These are phyloP conservation scores for Cercospora beticola DNA, from an alignment of 2,329 filamentous ascomycete genomes.

Conservation along the genomic window DNA sequence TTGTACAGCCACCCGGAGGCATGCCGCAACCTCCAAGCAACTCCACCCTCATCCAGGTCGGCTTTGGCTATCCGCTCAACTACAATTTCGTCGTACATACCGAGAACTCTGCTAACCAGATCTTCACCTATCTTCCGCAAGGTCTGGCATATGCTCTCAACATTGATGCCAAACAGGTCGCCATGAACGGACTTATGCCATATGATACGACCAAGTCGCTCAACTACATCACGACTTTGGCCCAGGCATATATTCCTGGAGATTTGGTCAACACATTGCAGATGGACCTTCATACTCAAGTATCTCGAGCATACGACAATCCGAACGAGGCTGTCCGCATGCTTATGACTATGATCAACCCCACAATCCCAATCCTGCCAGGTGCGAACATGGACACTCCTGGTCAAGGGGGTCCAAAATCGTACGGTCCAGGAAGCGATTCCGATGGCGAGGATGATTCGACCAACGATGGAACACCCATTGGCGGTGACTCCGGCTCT, in stretches of 20 bases:
- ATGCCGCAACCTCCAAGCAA: constrained; percentile 59
- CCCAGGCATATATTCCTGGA: constrained; percentile 51
- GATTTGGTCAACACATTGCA: constrained; percentile 57
- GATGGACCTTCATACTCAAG: constrained; percentile 68
- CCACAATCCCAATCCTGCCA: constrained; percentile 69
- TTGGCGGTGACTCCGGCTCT: constrained; percentile 51
- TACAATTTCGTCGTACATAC: constrained; percentile 77
- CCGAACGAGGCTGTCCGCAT: constrained; percentile 63
- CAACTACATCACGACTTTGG: constrained; percentile 79
- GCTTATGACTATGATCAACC: constrained; percentile 79
- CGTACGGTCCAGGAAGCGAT: constrained; percentile 41
- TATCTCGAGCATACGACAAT: constrained; percentile 74
- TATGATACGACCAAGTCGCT: constrained; percentile 68
- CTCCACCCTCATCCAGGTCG: constrained; percentile 74
- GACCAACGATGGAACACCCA: constrained; percentile 48
- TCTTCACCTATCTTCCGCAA: constrained; percentile 74
- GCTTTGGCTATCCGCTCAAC: constrained; percentile 77
- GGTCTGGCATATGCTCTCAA: constrained; percentile 67
- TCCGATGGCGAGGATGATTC: constrained; percentile 31
- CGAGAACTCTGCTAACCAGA: constrained; percentile 73
- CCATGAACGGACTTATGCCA: constrained; percentile 71
- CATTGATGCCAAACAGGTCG: constrained; percentile 52
- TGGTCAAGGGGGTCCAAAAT: constrained; percentile 40
- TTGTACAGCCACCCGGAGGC: constrained; percentile 69
- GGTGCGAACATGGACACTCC: constrained; percentile 44